These are phyloP conservation scores for Nephelium lappaceum DNA, from an alignment of 345 rosid species.

Conservation along the genomic window DNA sequence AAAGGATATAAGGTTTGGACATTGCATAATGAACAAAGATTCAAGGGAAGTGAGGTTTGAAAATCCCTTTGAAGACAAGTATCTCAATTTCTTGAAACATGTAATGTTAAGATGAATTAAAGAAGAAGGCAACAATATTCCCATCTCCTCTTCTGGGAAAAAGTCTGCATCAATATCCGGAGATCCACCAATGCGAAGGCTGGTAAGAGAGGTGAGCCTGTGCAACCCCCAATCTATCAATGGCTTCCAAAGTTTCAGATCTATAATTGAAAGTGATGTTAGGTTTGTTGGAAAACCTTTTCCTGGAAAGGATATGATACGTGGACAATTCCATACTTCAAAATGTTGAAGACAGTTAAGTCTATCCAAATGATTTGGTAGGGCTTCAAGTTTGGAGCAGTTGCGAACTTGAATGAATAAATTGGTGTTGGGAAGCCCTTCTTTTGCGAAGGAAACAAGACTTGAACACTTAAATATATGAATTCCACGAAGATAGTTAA, in stretches of 20 bases:
- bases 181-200: background rate
- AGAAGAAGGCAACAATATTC: slow-evolving; percentile 1
- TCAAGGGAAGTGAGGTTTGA: background rate
- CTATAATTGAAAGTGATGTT: background rate
- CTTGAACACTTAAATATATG: background rate
- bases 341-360: background rate
- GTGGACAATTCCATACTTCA: background rate
- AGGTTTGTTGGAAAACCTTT: slow-evolving; percentile 1
- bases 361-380: background rate
- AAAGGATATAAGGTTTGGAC: background rate
- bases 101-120: background rate
- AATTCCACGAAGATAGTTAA: background rate
- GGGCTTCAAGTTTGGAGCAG: background rate
- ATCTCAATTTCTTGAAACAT: background rate
- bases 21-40: background rate
- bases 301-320: background rate
- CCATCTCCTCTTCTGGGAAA: background rate
- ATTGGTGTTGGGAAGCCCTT: background rate
- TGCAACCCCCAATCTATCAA: slow-evolving; percentile 1
- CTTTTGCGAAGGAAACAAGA: background rate
- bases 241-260: background rate
- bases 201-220: background rate
- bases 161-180: background rate
- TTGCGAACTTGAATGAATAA: background rate
- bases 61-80: background rate